Conservation (phyloP, 2,329 filamentous ascomycete genomes). For the Calonectria leucothoes region DNA sequence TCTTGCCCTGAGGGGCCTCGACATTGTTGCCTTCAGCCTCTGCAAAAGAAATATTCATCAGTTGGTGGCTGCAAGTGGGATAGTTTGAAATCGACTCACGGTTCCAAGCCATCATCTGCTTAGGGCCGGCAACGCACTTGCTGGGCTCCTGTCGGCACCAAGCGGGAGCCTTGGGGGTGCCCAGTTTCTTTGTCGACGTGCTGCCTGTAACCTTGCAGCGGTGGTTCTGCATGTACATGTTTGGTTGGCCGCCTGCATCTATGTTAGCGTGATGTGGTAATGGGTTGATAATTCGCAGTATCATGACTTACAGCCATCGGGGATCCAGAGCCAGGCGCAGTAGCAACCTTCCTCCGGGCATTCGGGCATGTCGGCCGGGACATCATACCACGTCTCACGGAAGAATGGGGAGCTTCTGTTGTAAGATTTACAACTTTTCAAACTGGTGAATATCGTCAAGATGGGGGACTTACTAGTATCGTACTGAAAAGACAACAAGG, state of each 20-base stretch:
- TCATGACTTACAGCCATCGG: conserved; percentile 40
- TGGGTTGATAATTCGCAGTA: no score
- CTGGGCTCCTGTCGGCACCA: conserved; percentile 55
- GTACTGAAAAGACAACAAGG: conserved; percentile 61
- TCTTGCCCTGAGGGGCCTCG: conserved; percentile 38
- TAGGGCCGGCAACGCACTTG: conserved; percentile 59
- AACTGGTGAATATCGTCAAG: conserved; percentile 13
- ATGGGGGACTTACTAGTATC: conserved; percentile 51
- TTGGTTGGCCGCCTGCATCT: conserved; percentile 37
- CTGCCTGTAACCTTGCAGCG: conserved; percentile 60
- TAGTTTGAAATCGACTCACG: conserved; percentile 45
- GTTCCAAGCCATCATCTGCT: conserved; percentile 63
- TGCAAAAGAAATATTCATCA: no score
- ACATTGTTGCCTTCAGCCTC: conserved; percentile 50
- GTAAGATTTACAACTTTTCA: not conserved
- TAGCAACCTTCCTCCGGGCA: conserved; percentile 45
- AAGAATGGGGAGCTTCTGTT: conserved; percentile 42
- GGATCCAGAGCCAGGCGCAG: conserved; percentile 47
- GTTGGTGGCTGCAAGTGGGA: no score
- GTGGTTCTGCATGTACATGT: conserved; percentile 60
- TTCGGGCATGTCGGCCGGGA: conserved; percentile 41
- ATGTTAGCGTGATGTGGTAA: not conserved
- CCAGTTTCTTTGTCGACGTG: conserved; percentile 54
- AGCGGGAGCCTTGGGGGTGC: conserved; percentile 52
- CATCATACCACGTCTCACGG: conserved; percentile 44